Percentiles rank a stretch among this genome's conserved stretches.
Evolutionary conservation across 345 rosid species (phyloP).

Genomic region (Capsella bursapastoris): DNA sequence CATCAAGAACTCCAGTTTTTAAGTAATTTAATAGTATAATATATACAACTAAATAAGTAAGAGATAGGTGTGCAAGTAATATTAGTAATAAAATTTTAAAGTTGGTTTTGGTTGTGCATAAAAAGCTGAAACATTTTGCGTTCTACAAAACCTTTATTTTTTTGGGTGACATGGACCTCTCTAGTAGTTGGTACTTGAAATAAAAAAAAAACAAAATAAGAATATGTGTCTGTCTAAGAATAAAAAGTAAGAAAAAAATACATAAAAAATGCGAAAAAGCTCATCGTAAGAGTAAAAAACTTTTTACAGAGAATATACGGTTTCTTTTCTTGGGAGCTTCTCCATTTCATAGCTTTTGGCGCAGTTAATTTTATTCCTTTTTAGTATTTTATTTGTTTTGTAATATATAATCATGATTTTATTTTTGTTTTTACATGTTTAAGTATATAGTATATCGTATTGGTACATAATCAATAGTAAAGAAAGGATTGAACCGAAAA

Average conservation of each 20-base stretch:
- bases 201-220: conserved; percentile 8
- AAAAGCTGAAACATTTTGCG: conserved; percentile 44
- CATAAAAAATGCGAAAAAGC: conserved; percentile 39
- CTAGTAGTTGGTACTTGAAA: neutral
- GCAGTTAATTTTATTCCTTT: neutral
- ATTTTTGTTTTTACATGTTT: neutral
- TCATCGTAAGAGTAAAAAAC: conserved; percentile 69
- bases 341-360: conserved; percentile 38
- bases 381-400: no score
- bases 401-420: neutral
- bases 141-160: conserved; percentile 45
- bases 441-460: neutral
- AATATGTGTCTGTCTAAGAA: conserved; percentile 17
- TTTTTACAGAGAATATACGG: conserved; percentile 67
- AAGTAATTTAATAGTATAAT: neutral
- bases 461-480: neutral
- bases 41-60: neutral
- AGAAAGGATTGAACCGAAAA: neutral
- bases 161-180: conserved; percentile 39
- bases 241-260: conserved; percentile 14
- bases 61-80: conserved; percentile 28
- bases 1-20: neutral
- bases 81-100: neutral
- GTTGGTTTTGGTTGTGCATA: conserved; percentile 34
- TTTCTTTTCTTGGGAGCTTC: conserved; percentile 47